phyloP scores from a whole-genome alignment of 768 basidiomycete species.

The Suillus fuscotomentosus region DNA sequence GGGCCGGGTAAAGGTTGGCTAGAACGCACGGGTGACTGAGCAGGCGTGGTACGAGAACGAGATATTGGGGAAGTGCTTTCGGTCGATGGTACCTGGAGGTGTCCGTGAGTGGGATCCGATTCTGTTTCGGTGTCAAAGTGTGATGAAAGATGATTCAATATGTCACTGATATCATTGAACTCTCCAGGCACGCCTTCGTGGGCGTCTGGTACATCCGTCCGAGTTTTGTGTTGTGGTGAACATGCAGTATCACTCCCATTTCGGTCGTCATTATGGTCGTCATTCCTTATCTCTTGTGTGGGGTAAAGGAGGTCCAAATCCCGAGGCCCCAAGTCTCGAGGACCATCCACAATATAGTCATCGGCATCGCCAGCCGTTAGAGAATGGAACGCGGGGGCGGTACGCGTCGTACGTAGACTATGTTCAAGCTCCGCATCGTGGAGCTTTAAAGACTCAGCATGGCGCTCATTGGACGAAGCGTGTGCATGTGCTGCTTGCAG shows the following conservation, averaged over 20 bases:
- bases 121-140: constrained; percentile 62
- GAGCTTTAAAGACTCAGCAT: constrained; percentile 45
- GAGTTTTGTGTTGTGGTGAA: constrained; percentile 23
- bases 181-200: constrained; percentile 53
- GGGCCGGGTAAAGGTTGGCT: constrained; percentile 37
- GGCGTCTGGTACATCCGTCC: constrained; percentile 33
- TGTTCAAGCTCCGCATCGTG: constrained; percentile 46
- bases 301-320: constrained; percentile 56
- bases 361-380: constrained; percentile 52
- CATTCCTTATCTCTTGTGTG: constrained; percentile 30
- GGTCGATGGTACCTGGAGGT: constrained; percentile 37
- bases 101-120: constrained; percentile 37
- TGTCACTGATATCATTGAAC: constrained; percentile 74
- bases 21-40: constrained; percentile 18
- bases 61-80: constrained; percentile 30
- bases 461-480: constrained; percentile 47
- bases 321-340: constrained; percentile 40
- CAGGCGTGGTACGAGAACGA: constrained; percentile 24
- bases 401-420: constrained; percentile 55
- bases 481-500: constrained; percentile 75
- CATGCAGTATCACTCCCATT: constrained; percentile 42
- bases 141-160: constrained; percentile 68
- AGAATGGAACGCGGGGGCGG: constrained; percentile 77
- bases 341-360: constrained; percentile 17
- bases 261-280: constrained; percentile 30